Evolutionary conservation across 768 basidiomycete species (phyloP).

Genomic region (Lactarius quietus): DNA sequence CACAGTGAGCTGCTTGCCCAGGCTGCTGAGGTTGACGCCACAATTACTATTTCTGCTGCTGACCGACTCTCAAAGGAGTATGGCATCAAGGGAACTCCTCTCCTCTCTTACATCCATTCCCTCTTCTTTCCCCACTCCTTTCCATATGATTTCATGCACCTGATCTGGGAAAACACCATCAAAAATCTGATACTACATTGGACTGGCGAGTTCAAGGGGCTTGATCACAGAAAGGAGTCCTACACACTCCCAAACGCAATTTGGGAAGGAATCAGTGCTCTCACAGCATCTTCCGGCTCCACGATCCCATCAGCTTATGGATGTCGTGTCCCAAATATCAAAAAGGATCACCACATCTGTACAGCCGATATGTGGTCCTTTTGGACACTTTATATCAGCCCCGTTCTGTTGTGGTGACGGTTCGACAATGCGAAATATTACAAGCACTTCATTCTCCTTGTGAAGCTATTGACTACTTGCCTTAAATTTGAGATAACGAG

Average conservation of each 20-base stretch:
- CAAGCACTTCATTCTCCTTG: conserved; percentile 21
- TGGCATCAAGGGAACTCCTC: conserved; percentile 27
- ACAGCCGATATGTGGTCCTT: conserved; percentile 29
- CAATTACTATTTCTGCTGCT: neutral
- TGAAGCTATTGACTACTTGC: neutral
- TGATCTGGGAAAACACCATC: neutral
- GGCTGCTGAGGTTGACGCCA: conserved; percentile 37
- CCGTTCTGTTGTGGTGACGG: neutral
- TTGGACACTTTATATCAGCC: neutral
- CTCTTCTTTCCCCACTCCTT: neutral
- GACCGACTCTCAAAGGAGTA: conserved; percentile 46
- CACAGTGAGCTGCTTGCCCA: conserved; percentile 33
- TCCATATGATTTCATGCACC: conserved; percentile 4
- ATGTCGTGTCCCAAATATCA: neutral
- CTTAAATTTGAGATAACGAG: conserved; percentile 24
- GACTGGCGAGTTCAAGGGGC: neutral
- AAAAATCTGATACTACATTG: neutral
- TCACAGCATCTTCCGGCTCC: neutral
- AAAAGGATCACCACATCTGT: neutral
- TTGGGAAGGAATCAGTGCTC: neutral
- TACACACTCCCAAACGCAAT: neutral
- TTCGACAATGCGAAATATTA: neutral
- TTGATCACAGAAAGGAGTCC: neutral
- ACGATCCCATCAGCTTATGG: neutral
- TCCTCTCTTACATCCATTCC: neutral